Percentiles rank a stretch among this genome's conserved stretches.
These are phyloP conservation scores for Podospora anserina DNA, from an alignment of 495 filamentous ascomycete species.

Conservation along the genomic window DNA sequence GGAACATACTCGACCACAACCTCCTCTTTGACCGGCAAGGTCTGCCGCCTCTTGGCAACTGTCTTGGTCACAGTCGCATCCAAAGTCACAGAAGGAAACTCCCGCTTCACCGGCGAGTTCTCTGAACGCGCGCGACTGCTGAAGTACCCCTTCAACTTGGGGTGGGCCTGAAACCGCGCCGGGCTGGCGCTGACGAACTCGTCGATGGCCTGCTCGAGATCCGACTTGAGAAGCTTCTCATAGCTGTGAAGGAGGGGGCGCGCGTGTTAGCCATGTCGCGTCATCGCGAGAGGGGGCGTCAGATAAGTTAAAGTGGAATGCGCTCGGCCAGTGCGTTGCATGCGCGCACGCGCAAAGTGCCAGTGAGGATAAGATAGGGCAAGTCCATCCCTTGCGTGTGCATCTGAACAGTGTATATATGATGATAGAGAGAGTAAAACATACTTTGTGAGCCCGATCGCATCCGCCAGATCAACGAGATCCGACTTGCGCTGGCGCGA, in stretches of 20 bases:
- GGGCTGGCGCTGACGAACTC: slow-evolving; percentile 67
- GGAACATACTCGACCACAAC: slow-evolving; percentile 42
- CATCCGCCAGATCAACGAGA: slow-evolving; percentile 68
- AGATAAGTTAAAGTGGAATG: not conserved
- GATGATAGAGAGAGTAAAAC: slow-evolving; percentile 27
- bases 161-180: slow-evolving; percentile 56
- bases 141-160: slow-evolving; percentile 73
- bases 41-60: slow-evolving; percentile 39
- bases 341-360: slow-evolving; percentile 9
- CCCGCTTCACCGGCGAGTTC: slow-evolving; percentile 76
- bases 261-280: slow-evolving; percentile 7
- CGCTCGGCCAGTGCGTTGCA: not conserved
- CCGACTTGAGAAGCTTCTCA: slow-evolving; percentile 69
- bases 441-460: slow-evolving; percentile 71
- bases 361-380: not conserved
- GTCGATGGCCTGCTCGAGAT: slow-evolving; percentile 76
- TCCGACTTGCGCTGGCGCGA: slow-evolving; percentile 80
- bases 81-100: slow-evolving; percentile 37
- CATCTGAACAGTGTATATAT: not conserved
- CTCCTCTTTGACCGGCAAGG: slow-evolving; percentile 50
- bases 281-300: not conserved
- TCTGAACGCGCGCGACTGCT: slow-evolving; percentile 52
- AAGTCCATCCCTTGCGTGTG: not conserved
- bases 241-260: slow-evolving; percentile 47
- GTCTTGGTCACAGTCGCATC: slow-evolving; percentile 21